These are phyloP conservation scores for Eutrema japonicum DNA, from an alignment of 345 rosid genomes.

Conservation along the genomic window DNA sequence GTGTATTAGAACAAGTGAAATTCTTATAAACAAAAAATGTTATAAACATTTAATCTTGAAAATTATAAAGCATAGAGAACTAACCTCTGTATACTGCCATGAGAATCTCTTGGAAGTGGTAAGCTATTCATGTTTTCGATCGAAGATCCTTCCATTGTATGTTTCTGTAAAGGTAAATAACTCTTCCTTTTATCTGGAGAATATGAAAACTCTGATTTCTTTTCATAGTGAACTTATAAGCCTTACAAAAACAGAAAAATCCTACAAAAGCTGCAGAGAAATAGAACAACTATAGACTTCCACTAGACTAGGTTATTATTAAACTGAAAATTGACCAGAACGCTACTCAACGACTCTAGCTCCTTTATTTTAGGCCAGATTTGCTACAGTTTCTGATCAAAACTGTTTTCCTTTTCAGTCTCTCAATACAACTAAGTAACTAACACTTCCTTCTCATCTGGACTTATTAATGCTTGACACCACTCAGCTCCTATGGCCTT, in stretches of 20 bases:
- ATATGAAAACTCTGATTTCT: background rate
- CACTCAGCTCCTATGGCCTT: no score
- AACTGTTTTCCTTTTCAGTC: no score
- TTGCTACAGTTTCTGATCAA: background rate
- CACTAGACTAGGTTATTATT: background rate
- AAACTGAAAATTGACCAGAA: background rate
- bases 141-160: background rate
- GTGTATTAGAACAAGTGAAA: background rate
- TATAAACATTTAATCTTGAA: background rate
- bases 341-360: slow-evolving; percentile 14
- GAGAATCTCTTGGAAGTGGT: background rate
- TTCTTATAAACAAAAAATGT: background rate
- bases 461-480: no score
- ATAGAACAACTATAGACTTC: background rate
- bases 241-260: slow-evolving; percentile 3
- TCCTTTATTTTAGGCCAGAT: background rate
- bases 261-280: slow-evolving; percentile 7
- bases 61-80: background rate
- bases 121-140: background rate
- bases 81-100: background rate
- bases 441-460: no score
- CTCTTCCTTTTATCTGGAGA: background rate
- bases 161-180: background rate
- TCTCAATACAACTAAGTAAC: no score
- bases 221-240: background rate